phyloP scores from a whole-genome alignment of 352 stramenopile genomes.

The Pythium myriotylum region DNA sequence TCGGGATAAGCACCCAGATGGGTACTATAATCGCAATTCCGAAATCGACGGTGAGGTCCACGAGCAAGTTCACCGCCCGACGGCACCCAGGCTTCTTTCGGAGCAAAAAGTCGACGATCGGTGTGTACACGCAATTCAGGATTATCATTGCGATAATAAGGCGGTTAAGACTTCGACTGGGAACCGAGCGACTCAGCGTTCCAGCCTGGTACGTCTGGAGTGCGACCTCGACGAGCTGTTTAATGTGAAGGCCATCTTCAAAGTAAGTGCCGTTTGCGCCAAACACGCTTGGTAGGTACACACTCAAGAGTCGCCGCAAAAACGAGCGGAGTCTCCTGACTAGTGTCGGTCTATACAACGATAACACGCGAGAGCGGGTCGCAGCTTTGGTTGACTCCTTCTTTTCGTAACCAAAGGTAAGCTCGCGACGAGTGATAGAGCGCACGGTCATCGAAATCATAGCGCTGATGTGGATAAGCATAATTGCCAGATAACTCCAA shows the following conservation, averaged over 20 bases:
- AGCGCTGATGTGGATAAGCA: background rate
- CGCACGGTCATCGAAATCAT: no score
- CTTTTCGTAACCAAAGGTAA: no score
- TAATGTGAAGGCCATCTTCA: no score
- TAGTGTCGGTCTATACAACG: no score
- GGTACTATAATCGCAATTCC: slow-evolving; percentile 4
- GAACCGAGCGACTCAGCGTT: slow-evolving; percentile 3
- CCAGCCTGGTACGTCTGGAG: slow-evolving; percentile 10
- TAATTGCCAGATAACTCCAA: background rate
- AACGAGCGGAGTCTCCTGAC: no score
- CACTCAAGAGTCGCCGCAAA: no score
- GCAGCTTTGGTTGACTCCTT: no score
- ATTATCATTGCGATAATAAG: background rate
- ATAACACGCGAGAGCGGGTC: no score
- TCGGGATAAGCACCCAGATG: slow-evolving; percentile 1
- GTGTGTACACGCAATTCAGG: slow-evolving; percentile 4
- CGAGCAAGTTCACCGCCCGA: background rate
- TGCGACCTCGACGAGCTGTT: background rate
- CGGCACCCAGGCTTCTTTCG: background rate
- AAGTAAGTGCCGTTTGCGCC: no score
- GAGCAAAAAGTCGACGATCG: slow-evolving; percentile 1
- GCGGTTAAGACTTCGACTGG: background rate
- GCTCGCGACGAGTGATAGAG: no score
- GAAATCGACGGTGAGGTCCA: slow-evolving; percentile 10
- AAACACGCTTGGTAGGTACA: background rate